phyloP scores from a whole-genome alignment of 169 alveolate species.

The Cyclospora cayetanensis region DNA sequence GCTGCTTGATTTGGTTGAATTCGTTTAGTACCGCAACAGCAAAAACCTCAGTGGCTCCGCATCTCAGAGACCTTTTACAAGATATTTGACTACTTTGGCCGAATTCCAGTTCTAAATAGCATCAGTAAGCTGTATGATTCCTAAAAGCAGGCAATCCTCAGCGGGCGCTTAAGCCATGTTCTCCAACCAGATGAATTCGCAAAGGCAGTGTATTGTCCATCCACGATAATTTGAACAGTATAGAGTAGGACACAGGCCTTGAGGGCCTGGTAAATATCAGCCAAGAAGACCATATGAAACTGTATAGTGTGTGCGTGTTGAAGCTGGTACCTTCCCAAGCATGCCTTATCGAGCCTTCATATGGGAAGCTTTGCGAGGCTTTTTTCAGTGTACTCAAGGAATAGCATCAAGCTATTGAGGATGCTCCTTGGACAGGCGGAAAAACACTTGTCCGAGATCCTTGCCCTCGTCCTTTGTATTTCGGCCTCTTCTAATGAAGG shows the following conservation, averaged over 20 bases:
- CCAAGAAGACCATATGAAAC: too few species aligned
- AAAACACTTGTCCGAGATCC: background rate
- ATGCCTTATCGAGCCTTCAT: too few species aligned
- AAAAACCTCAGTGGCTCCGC: constrained; percentile 30
- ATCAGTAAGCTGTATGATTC: constrained; percentile 28
- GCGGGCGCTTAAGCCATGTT: too few species aligned
- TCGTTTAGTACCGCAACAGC: background rate
- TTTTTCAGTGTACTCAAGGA: constrained; percentile 16
- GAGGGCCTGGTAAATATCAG: too few species aligned
- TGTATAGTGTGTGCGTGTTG: too few species aligned
- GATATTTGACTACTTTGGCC: constrained; percentile 46
- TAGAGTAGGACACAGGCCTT: too few species aligned
- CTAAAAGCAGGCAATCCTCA: too few species aligned
- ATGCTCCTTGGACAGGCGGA: constrained; percentile 17
- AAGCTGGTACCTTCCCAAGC: too few species aligned
- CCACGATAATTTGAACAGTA: too few species aligned
- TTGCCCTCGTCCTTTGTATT: constrained; percentile 41
- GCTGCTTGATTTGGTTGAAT: background rate
- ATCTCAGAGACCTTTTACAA: constrained; percentile 14
- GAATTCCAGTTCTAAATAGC: constrained; percentile 39
- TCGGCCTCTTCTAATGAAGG: background rate
- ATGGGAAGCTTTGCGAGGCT: background rate
- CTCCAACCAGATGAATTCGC: too few species aligned
- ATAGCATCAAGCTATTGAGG: background rate
- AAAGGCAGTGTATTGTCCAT: too few species aligned